Percentiles rank a stretch among this genome's conserved stretches.
Conservation (phyloP, 768 basidiomycete species). For the Psilocybe azurescens region DNA sequence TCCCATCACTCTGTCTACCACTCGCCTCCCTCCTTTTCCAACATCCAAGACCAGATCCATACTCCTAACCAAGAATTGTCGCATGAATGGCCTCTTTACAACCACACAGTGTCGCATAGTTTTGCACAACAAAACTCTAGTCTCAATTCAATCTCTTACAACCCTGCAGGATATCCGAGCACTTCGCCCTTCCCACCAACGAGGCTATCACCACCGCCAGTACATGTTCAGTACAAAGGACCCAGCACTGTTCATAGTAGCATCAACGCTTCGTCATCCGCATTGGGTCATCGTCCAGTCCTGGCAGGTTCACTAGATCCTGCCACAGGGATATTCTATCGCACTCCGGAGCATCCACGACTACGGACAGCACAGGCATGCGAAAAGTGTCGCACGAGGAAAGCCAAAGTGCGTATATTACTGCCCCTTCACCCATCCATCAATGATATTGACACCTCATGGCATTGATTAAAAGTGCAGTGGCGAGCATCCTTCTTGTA, state of each 20-base stretch:
- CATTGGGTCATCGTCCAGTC: slow-evolving; percentile 28
- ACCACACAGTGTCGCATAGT: slow-evolving; percentile 20
- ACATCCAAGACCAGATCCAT: slow-evolving; percentile 13
- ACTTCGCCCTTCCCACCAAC: slow-evolving; percentile 35
- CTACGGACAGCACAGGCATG: slow-evolving; percentile 77
- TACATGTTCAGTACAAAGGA: slow-evolving; percentile 23
- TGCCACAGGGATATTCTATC: slow-evolving; percentile 68
- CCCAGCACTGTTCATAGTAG: not conserved
- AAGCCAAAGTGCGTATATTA: slow-evolving; percentile 65
- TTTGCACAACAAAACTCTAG: slow-evolving; percentile 20
- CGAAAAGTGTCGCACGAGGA: slow-evolving; percentile 73
- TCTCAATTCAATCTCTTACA: slow-evolving; percentile 21
- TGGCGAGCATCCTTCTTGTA: slow-evolving; percentile 72
- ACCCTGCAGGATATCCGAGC: slow-evolving; percentile 25
- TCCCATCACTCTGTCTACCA: slow-evolving; percentile 26
- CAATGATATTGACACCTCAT: not conserved
- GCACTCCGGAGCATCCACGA: slow-evolving; percentile 65
- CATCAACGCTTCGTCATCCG: not conserved
- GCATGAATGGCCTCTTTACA: slow-evolving; percentile 34
- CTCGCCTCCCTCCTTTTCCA: slow-evolving; percentile 22
- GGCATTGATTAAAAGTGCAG: slow-evolving; percentile 53
- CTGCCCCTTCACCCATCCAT: slow-evolving; percentile 5
- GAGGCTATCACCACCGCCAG: slow-evolving; percentile 33
- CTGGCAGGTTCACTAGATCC: slow-evolving; percentile 70
- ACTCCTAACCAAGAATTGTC: slow-evolving; percentile 15